A percentile compares a stretch with the other conserved stretches of the same genome.
Conservation (phyloP, 2,329 filamentous ascomycete species). For the Colletotrichum sp. region DNA sequence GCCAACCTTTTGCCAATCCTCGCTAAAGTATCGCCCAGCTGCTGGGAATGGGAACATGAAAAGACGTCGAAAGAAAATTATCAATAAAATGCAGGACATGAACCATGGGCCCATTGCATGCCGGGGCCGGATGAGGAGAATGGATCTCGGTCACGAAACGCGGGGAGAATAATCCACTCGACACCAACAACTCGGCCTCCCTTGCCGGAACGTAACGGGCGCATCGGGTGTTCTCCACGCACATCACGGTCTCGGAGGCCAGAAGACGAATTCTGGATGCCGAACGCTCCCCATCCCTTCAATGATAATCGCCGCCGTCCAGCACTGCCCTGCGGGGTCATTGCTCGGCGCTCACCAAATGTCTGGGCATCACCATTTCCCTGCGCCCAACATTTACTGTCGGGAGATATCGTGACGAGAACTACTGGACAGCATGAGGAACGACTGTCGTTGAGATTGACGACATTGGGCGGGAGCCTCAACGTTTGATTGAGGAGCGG, state of each 20-base stretch:
- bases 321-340: conserved; percentile 19
- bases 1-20: neutral
- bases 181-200: neutral
- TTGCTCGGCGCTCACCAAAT: conserved; percentile 9
- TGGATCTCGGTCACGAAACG: neutral
- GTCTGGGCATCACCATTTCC: conserved; percentile 3
- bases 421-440: neutral
- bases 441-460: conserved; percentile 17
- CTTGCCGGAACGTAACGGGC: neutral
- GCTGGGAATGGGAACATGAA: neutral
- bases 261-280: conserved; percentile 8
- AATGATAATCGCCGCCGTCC: neutral
- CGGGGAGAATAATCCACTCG: neutral
- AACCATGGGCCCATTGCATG: neutral
- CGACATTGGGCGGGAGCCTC: conserved; percentile 8
- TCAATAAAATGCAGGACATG: neutral
- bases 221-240: neutral
- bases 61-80: neutral
- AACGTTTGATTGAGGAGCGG: conserved; percentile 1
- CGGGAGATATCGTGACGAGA: neutral
- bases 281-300: conserved; percentile 9
- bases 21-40: neutral
- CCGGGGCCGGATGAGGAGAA: conserved; percentile 8
- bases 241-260: conserved; percentile 10
- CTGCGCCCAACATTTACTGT: neutral